phyloP scores from a whole-genome alignment of 2,329 filamentous ascomycete species.

The Monosporascus sp. region DNA sequence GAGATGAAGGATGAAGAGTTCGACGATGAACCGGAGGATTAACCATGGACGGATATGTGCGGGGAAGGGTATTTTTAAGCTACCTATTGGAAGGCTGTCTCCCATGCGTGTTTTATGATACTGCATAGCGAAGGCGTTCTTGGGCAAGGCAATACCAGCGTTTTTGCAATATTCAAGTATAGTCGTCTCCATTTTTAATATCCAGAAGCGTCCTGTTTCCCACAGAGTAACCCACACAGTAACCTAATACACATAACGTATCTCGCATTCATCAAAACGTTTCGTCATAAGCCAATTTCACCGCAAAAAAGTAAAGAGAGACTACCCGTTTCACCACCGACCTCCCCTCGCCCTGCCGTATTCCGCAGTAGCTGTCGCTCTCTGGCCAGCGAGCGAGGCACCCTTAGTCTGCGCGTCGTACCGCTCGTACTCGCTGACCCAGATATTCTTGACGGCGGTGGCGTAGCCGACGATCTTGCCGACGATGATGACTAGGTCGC shows the following conservation, averaged over 20 bases:
- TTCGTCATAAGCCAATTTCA: too few relatives aligned
- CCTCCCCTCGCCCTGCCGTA: constrained; percentile 9
- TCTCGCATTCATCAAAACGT: too few relatives aligned
- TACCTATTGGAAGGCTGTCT: background rate
- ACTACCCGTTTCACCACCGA: background rate
- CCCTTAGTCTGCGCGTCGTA: constrained; percentile 46
- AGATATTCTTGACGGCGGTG: constrained; percentile 46
- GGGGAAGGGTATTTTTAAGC: background rate
- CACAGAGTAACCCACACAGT: too few relatives aligned
- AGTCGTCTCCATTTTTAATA: constrained; percentile 1
- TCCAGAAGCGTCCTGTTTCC: too few relatives aligned
- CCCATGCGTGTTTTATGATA: background rate
- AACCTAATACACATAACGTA: too few relatives aligned
- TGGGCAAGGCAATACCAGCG: constrained; percentile 13
- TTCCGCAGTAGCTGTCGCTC: constrained; percentile 8
- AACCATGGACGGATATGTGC: background rate
- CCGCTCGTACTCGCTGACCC: constrained; percentile 51
- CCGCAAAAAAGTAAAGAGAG: too few relatives aligned
- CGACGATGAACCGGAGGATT: constrained; percentile 16
- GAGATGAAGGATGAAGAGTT: constrained; percentile 29
- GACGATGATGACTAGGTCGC: constrained; percentile 47
- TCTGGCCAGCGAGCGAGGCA: constrained; percentile 7
- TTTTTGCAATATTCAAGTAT: constrained; percentile 2
- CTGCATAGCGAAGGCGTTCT: constrained; percentile 23
- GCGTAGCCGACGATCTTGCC: constrained; percentile 41